Conservation (phyloP, 2,329 filamentous ascomycete species). For the Microthyrium microscopicum region DNA sequence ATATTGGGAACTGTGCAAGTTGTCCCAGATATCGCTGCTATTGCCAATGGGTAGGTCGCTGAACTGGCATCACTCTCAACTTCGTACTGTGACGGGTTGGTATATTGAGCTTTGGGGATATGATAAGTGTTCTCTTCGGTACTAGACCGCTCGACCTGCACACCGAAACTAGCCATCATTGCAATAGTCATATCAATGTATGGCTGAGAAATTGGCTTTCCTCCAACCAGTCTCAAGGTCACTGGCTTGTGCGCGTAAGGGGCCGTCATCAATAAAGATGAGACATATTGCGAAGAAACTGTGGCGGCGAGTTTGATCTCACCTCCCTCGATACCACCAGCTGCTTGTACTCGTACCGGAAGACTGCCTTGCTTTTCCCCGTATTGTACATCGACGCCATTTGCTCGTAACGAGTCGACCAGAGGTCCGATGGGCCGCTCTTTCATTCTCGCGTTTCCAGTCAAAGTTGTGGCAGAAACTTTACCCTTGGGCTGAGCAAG, state of each 20-base stretch:
- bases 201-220: conserved; percentile 87
- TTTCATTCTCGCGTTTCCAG: conserved; percentile 93
- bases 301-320: conserved; percentile 85
- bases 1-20: conserved; percentile 96
- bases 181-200: conserved; percentile 98
- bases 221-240: conserved; percentile 78
- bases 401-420: conserved; percentile 73
- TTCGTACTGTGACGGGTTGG: conserved; percentile 69
- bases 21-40: conserved; percentile 89
- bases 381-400: conserved; percentile 78
- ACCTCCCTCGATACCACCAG: conserved; percentile 69
- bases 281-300: conserved; percentile 97
- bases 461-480: conserved; percentile 59
- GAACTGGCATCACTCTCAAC: conserved; percentile 97
- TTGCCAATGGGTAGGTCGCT: conserved; percentile 84
- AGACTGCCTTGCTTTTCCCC: conserved; percentile 69
- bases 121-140: conserved; percentile 83
- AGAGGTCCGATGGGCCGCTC: conserved; percentile 83
- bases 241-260: conserved; percentile 93
- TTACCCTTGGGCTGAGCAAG: conserved; percentile 52
- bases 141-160: conserved; percentile 58
- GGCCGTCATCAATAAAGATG: conserved; percentile 88
- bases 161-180: conserved; percentile 91
- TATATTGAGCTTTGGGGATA: conserved; percentile 71
- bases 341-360: conserved; percentile 67